Percentiles rank a stretch among this genome's conserved stretches.
phyloP scores from a whole-genome alignment of 805 yeast species.

The Candida saitoana region DNA sequence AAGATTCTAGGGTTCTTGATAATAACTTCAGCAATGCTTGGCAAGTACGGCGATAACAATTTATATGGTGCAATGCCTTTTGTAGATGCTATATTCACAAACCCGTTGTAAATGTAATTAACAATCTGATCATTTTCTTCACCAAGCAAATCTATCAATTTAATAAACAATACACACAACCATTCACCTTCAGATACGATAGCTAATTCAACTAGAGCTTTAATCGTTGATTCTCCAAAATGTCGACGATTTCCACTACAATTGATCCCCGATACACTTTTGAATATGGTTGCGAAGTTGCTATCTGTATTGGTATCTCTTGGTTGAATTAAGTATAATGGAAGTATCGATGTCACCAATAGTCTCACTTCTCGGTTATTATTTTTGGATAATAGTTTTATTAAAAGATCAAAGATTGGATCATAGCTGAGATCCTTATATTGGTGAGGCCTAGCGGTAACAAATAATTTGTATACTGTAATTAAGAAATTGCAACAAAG shows the following conservation, averaged over 20 bases:
- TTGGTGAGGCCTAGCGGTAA: conserved; percentile 49
- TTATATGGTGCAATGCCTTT: conserved; percentile 70
- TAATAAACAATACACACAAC: conserved; percentile 60
- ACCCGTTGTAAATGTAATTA: conserved; percentile 63
- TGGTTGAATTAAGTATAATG: conserved; percentile 45
- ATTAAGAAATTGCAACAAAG: conserved; percentile 42
- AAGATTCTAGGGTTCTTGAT: conserved; percentile 58
- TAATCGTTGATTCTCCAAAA: conserved; percentile 55
- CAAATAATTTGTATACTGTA: conserved; percentile 46
- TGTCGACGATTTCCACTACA: conserved; percentile 29
- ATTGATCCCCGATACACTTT: conserved; percentile 38
- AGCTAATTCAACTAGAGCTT: conserved; percentile 63
- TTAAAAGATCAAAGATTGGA: conserved; percentile 38
- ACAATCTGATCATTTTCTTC: conserved; percentile 62
- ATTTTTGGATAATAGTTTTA: conserved; percentile 32
- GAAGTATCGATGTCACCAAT: conserved; percentile 48
- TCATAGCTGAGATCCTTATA: conserved; percentile 13
- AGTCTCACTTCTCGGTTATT: conserved; percentile 54
- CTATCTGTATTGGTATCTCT: conserved; percentile 7
- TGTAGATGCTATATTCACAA: conserved; percentile 54
- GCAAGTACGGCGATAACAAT: conserved; percentile 73
- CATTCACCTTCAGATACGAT: conserved; percentile 61
- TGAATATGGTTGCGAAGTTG: conserved; percentile 44
- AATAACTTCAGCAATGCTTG: conserved; percentile 61
- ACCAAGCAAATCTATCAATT: conserved; percentile 62